Base-by-base conservation (phyloP, 2,329 filamentous ascomycete species). In the Talaromyces atroroseus region DNA sequence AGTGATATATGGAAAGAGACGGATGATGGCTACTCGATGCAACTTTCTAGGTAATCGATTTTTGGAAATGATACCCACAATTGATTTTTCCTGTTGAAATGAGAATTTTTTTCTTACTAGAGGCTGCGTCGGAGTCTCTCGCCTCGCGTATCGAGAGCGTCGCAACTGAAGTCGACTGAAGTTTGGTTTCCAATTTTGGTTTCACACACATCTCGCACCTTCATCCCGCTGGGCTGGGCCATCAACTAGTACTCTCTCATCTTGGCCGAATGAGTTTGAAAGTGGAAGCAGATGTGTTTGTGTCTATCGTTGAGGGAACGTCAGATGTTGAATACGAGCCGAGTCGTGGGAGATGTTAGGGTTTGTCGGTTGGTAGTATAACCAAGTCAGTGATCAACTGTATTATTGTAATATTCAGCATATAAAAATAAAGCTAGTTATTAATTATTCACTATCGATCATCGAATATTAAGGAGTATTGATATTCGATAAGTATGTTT, bases 11-110 rank as follows among this genome's bases (percentile, higher is more conserved):
- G 16, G 23, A 47, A 54, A 46, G 20, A 23, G 20, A 21, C 29
- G n/a, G 29, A 24, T 7, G 34, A 36, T 36, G 18, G 14, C 49
- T 18, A 20, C 26, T 54, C 18, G 40, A 12, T 32, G 11, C n/a
- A 20, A 14, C 32, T 11, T n/a, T 51, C 56, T 48, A 54, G 49
- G 58, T 59, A 59, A 65, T 66, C 65, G 61, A 14, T 18, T 44
- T 44, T 23, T 11, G 7, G 4, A 10, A 44, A 56, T 57, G 51
- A 59, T 54, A 26, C 52, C 50, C 45, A 58, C 48, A 47, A 59
- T 45, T 36, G 51, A 45, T 56, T 29, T 56, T 21, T 21, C 18
- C 23, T 16, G 21, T 49, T 26, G 47, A 36, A 20, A 23, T 18
- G 40, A 32, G 21, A 20, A 29, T n/a, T n/a, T 29, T 32, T 16